Evolutionary conservation across 2,329 filamentous ascomycete species (phyloP).

Genomic region (Cytospora leucostoma): DNA sequence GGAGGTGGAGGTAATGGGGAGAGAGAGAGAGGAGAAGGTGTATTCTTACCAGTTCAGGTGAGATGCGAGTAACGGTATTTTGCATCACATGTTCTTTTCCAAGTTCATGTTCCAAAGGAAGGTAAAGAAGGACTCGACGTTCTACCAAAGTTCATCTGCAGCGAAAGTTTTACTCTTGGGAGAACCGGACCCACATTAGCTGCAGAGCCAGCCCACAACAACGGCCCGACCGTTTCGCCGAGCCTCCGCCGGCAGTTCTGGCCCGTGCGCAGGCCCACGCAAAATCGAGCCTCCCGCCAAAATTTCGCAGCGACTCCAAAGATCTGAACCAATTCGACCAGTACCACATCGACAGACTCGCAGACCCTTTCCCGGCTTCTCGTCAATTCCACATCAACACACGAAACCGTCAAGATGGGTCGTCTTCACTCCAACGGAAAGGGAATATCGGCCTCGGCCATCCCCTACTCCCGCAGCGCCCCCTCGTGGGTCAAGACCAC

Average conservation of each 20-base stretch:
- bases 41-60: constrained; percentile 38
- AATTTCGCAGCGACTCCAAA: constrained; percentile 14
- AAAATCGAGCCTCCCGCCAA: constrained; percentile 16
- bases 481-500: constrained; percentile 99
- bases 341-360: constrained; percentile 31
- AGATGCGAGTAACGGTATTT: not conserved
- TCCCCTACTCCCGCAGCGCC: constrained; percentile 93
- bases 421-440: constrained; percentile 99
- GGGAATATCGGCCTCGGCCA: constrained; percentile 93
- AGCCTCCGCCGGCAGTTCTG: not conserved
- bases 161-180: not conserved
- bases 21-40: constrained; percentile 18
- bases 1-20: constrained; percentile 16
- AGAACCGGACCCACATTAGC: not conserved
- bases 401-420: constrained; percentile 72
- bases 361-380: constrained; percentile 33
- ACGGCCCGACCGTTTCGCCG: constrained; percentile 13
- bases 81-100: not conserved
- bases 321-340: constrained; percentile 26
- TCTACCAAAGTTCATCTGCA: not conserved
- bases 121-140: not conserved
- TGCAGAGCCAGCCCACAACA: not conserved
- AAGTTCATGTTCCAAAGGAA: not conserved
- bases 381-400: constrained; percentile 36
- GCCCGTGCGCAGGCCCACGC: constrained; percentile 10